Evolutionary conservation across 1,139 yeast species (phyloP).

Genomic region (Taiozyma sp.): DNA sequence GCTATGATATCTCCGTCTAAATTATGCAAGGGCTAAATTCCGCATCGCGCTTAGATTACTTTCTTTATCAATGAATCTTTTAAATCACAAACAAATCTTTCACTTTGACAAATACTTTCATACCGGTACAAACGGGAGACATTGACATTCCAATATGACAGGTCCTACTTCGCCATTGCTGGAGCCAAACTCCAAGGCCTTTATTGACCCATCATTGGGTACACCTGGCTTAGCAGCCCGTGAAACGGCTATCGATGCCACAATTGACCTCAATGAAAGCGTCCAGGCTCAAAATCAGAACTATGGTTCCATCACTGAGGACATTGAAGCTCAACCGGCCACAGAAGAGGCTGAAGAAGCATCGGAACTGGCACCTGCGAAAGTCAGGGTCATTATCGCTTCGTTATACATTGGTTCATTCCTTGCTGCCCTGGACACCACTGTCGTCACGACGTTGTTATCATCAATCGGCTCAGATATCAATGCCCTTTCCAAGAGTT

Average conservation of each 20-base stretch:
- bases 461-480: constrained; percentile 62
- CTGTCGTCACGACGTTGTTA: constrained; percentile 56
- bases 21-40: no score
- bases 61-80: neutral
- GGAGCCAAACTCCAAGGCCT: constrained; percentile 7
- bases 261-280: constrained; percentile 2
- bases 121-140: no score
- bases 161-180: constrained; percentile 9
- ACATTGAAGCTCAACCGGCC: constrained; percentile 31
- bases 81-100: no score
- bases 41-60: no score
- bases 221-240: constrained; percentile 13
- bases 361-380: neutral
- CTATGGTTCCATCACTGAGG: constrained; percentile 10
- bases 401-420: constrained; percentile 46
- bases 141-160: neutral
- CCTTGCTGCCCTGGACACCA: constrained; percentile 58
- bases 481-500: constrained; percentile 44
- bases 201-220: constrained; percentile 12
- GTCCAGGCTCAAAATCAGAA: neutral
- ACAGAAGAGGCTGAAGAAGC: neutral
- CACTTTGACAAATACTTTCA: no score
- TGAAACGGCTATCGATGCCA: constrained; percentile 7
- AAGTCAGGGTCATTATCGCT: constrained; percentile 25
- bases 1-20: no score